Percentiles rank a stretch among this genome's conserved stretches.
These are phyloP conservation scores for Fusarium vanettenii DNA, from an alignment of 2,329 filamentous ascomycete species.

Conservation along the genomic window DNA sequence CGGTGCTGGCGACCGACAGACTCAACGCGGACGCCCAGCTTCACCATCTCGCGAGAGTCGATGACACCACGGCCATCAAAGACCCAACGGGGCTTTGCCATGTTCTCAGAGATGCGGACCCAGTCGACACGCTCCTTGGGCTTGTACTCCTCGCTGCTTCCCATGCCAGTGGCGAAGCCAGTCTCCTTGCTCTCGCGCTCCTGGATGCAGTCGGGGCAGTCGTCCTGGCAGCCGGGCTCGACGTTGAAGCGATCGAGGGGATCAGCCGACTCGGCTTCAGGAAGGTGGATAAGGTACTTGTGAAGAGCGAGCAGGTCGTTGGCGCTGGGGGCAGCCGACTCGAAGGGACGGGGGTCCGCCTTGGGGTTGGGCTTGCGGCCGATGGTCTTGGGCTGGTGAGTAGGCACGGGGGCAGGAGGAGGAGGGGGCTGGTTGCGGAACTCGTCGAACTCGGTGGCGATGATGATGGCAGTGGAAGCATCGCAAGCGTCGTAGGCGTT, in stretches of 20 bases:
- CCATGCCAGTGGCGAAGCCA: slow-evolving; percentile 56
- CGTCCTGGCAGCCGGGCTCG: slow-evolving; percentile 58
- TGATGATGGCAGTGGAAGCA: slow-evolving; percentile 61
- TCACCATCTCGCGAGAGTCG: slow-evolving; percentile 59
- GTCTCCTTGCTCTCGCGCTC: slow-evolving; percentile 52
- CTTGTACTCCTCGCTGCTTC: slow-evolving; percentile 58
- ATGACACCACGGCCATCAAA: slow-evolving; percentile 69
- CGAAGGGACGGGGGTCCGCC: slow-evolving; percentile 61
- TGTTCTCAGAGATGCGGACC: slow-evolving; percentile 60
- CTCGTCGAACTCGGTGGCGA: slow-evolving; percentile 68
- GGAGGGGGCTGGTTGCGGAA: slow-evolving; percentile 58
- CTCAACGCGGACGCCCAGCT: slow-evolving; percentile 64
- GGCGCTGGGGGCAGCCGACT: slow-evolving; percentile 50
- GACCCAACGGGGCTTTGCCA: slow-evolving; percentile 66
- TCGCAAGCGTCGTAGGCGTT: slow-evolving; percentile 63
- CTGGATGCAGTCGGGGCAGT: slow-evolving; percentile 63
- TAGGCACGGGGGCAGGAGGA: slow-evolving; percentile 42
- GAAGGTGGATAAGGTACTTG: slow-evolving; percentile 56
- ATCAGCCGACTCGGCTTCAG: slow-evolving; percentile 49
- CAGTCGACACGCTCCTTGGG: slow-evolving; percentile 63
- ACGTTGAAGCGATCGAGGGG: slow-evolving; percentile 58
- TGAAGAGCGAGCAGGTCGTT: slow-evolving; percentile 61
- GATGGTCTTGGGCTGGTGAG: slow-evolving; percentile 46
- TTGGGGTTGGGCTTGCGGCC: slow-evolving; percentile 54
- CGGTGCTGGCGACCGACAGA: slow-evolving; percentile 62